These are phyloP conservation scores for Coprinopsis cinerea DNA, from an alignment of 768 basidiomycete genomes.

Conservation along the genomic window DNA sequence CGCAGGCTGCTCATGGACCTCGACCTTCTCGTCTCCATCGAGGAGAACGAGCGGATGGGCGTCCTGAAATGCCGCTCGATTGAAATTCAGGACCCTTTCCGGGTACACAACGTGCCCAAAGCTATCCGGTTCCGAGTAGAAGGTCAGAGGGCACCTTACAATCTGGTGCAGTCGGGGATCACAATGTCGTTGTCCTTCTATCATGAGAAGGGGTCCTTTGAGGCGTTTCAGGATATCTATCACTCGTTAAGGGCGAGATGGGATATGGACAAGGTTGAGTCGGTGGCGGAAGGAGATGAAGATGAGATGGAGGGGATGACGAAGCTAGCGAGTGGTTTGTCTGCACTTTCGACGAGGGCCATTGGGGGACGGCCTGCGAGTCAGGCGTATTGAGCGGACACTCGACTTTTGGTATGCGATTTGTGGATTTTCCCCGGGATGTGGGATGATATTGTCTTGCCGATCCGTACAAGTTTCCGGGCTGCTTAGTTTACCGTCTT, in stretches of 20 bases:
- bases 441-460: too few relatives aligned
- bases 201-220: slow-evolving; percentile 83
- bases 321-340: too few relatives aligned
- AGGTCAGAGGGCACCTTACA: slow-evolving; percentile 28
- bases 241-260: slow-evolving; percentile 62
- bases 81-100: slow-evolving; percentile 53
- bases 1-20: slow-evolving; percentile 64
- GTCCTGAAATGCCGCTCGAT: slow-evolving; percentile 74
- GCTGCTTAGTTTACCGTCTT: too few relatives aligned
- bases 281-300: too few relatives aligned
- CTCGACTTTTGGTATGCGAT: too few relatives aligned
- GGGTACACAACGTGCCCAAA: slow-evolving; percentile 52
- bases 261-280: slow-evolving; percentile 47
- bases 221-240: slow-evolving; percentile 73
- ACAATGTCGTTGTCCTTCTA: slow-evolving; percentile 58
- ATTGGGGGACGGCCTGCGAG: too few relatives aligned
- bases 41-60: slow-evolving; percentile 56
- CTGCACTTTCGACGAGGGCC: too few relatives aligned
- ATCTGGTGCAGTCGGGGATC: slow-evolving; percentile 38
- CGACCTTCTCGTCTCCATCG: slow-evolving; percentile 62
- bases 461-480: too few relatives aligned
- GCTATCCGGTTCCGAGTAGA: slow-evolving; percentile 53
- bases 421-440: too few relatives aligned
- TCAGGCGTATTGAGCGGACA: too few relatives aligned
- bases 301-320: too few relatives aligned